Evolutionary conservation across 805 yeast species (phyloP).

Genomic region (Blastobotrys robertii): DNA sequence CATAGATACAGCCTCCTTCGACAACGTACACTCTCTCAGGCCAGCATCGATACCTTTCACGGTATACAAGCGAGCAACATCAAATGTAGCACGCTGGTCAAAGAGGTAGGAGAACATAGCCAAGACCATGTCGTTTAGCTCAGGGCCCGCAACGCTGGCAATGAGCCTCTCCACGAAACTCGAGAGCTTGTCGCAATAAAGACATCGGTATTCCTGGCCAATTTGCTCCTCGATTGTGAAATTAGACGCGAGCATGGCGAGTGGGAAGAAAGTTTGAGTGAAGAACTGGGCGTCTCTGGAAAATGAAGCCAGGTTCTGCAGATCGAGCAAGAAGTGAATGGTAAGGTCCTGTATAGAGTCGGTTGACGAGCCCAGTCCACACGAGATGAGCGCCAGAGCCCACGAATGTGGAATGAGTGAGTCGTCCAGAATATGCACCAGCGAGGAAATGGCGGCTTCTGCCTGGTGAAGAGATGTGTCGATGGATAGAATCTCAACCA

Average conservation of each 20-base stretch:
- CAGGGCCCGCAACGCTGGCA: slow-evolving; percentile 11
- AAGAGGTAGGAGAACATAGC: slow-evolving; percentile 15
- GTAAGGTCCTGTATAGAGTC: slow-evolving; percentile 60
- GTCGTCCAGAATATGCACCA: slow-evolving; percentile 40
- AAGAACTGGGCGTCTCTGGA: slow-evolving; percentile 34
- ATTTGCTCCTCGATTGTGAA: slow-evolving; percentile 32
- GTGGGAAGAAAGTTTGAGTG: slow-evolving; percentile 41
- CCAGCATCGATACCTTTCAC: slow-evolving; percentile 50
- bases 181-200: slow-evolving; percentile 45
- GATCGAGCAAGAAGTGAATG: no score
- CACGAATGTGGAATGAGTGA: slow-evolving; percentile 56
- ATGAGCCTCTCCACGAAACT: slow-evolving; percentile 36
- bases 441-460: slow-evolving; percentile 61
- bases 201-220: slow-evolving; percentile 32
- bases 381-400: slow-evolving; percentile 63
- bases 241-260: slow-evolving; percentile 53
- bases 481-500: slow-evolving; percentile 71
- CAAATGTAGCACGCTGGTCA: slow-evolving; percentile 31
- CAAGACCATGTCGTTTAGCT: slow-evolving; percentile 37
- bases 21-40: slow-evolving; percentile 20
- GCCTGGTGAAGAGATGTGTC: slow-evolving; percentile 85
- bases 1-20: background rate
- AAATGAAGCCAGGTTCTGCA: slow-evolving; percentile 28
- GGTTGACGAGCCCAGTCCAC: slow-evolving; percentile 67
- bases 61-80: slow-evolving; percentile 58